A percentile compares a stretch with the other conserved stretches of the same genome.
phyloP scores from a whole-genome alignment of 2,329 filamentous ascomycete genomes.

The Arthroderma sp. region DNA sequence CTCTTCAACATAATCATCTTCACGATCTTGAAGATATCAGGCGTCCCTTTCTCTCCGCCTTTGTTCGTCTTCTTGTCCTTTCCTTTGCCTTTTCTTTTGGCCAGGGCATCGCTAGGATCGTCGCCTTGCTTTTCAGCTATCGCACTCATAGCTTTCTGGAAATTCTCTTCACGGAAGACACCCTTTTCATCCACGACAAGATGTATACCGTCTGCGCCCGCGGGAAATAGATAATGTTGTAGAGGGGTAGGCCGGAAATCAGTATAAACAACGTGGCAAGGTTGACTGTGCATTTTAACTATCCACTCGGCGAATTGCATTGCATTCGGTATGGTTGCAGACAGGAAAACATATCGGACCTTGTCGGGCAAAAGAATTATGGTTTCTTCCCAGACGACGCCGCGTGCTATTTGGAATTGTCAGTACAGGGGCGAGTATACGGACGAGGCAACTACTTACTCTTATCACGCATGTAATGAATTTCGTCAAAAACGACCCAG shows the following conservation, averaged over 20 bases:
- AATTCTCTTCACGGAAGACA: conserved; percentile 91
- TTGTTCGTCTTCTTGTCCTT: conserved; percentile 89
- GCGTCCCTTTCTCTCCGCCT: conserved; percentile 57
- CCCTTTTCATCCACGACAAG: conserved; percentile 95
- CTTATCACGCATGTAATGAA: conserved; percentile 96
- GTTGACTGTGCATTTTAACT: conserved; percentile 91
- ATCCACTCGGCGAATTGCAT: conserved; percentile 99
- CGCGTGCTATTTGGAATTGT: conserved; percentile 42
- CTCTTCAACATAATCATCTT: conserved; percentile 98
- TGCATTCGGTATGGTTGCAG: conserved; percentile 94
- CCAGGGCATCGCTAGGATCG: conserved; percentile 65
- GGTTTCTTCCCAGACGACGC: conserved; percentile 98
- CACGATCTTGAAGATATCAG: conserved; percentile 94
- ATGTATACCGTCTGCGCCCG: conserved; percentile 83
- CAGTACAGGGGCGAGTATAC: conserved; percentile 6
- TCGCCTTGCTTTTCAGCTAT: conserved; percentile 80
- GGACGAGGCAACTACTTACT: conserved; percentile 19
- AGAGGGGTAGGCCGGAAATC: conserved; percentile 94
- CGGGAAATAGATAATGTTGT: conserved; percentile 95
- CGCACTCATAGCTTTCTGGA: conserved; percentile 85
- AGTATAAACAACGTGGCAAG: conserved; percentile 97
- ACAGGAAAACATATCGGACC: conserved; percentile 96
- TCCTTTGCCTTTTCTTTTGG: conserved; percentile 71
- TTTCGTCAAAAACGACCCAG: conserved; percentile 97
- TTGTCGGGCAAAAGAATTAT: conserved; percentile 97